Evolutionary conservation across 148 eudicot species (phyloP), one percentile per base, ranked within the genome.

Genomic region (Heliamphora exappendiculata): DNA sequence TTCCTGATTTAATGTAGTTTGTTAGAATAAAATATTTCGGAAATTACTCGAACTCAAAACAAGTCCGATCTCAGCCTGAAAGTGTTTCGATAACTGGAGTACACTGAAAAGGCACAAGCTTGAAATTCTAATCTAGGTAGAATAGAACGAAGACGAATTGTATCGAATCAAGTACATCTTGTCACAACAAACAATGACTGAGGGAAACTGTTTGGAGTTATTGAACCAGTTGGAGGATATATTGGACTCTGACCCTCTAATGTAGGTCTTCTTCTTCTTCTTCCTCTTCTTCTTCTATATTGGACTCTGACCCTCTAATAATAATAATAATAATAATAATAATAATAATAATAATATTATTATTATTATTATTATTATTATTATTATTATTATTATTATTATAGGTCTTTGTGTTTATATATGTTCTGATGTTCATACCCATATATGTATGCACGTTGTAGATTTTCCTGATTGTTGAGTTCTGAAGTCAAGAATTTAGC

Each of bases 231-330:
- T 86, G 36, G 76, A 81, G 70, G 26, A 53, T 41, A 76, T 87
- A 24, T 55, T 89, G 41, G 84, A 86, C 5, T 75, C 42, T 67
- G 89, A 89, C 57, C 88, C 89, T 84, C 86, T 82, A 26, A 87
- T 75, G 82, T 75, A 80, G 69, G 82, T 10, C 36, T 17, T 24
- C 36, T 41, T 34, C 41, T 7, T 34, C 63, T 12, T 5, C 3
- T 51, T 20, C 41, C 13, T 64, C 16, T 54, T 26, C 51, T 1
- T 24, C 55, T 3, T 16, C 45, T 51, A 54, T 7, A 54, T 0
- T 2, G 0, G 7, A 6, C 4, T 14, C 14, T 17, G 19, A 16
- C n/a, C 19, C n/a, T n/a, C n/a, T 16, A 37, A 33, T 33, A 59
- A 50, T 42, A 5, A 5, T 42, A 11, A 5, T 5, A 42, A 5